phyloP scores from a whole-genome alignment of 2,329 filamentous ascomycete genomes.

The Exophiala dermatitidis region DNA sequence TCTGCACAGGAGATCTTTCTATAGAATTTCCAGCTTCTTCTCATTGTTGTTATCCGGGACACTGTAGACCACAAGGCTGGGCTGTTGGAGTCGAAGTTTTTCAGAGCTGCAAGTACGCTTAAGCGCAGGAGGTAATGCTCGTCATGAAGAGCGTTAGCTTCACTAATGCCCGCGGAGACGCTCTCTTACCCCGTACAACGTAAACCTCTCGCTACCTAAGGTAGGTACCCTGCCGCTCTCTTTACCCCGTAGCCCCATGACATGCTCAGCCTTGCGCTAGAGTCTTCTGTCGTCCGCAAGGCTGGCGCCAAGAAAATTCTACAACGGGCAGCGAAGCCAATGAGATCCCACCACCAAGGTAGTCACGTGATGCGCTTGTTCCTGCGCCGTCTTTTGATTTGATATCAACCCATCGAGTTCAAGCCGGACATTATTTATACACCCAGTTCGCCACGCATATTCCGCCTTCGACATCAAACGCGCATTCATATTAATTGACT shows the following conservation, averaged over 20 bases:
- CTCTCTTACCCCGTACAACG: too few relatives aligned
- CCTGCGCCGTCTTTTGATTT: not conserved
- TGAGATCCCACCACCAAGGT: not conserved
- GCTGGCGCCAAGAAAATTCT: conserved; percentile 6
- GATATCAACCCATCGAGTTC: not conserved
- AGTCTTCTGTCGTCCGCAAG: not conserved
- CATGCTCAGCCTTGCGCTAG: not conserved
- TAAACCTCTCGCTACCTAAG: too few relatives aligned
- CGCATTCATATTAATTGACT: not conserved
- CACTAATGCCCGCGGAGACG: too few relatives aligned
- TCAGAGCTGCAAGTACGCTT: too few relatives aligned
- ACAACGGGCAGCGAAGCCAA: not conserved
- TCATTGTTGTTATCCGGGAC: too few relatives aligned
- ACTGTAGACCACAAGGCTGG: too few relatives aligned
- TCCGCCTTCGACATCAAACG: not conserved
- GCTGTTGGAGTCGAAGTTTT: too few relatives aligned
- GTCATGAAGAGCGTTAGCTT: too few relatives aligned
- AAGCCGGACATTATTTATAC: not conserved
- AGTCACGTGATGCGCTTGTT: not conserved
- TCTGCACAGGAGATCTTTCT: too few relatives aligned
- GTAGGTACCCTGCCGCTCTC: too few relatives aligned
- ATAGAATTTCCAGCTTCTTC: too few relatives aligned
- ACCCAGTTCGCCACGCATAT: not conserved
- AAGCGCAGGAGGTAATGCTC: too few relatives aligned
- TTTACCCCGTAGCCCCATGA: not conserved